phyloP scores from a whole-genome alignment of 2,329 filamentous ascomycete species.

The Calcarisporium arbuscula region DNA sequence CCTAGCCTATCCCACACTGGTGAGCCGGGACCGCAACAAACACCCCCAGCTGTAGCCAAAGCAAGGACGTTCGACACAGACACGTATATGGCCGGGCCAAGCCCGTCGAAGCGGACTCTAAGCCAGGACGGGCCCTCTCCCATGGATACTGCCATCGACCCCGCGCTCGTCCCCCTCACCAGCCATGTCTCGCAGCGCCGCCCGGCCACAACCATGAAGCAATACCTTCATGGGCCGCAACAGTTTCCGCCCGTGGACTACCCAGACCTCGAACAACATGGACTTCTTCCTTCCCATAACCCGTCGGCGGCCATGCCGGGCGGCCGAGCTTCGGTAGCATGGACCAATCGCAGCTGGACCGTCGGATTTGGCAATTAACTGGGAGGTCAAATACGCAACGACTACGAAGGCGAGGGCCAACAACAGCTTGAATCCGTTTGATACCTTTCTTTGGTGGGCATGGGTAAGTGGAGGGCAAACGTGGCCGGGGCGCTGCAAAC shows the following conservation, averaged over 20 bases:
- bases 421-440: slow-evolving; percentile 63
- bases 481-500: slow-evolving; percentile 16
- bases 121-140: slow-evolving; percentile 24
- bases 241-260: slow-evolving; percentile 32
- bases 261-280: slow-evolving; percentile 44
- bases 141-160: slow-evolving; percentile 30
- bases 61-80: slow-evolving; percentile 29
- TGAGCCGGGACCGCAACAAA: too few relatives aligned
- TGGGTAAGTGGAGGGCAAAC: slow-evolving; percentile 21
- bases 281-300: slow-evolving; percentile 51
- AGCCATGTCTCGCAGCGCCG: slow-evolving; percentile 30
- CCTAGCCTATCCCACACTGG: slow-evolving; percentile 30
- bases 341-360: slow-evolving; percentile 49
- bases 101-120: slow-evolving; percentile 20
- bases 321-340: slow-evolving; percentile 24
- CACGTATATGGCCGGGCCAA: slow-evolving; percentile 24
- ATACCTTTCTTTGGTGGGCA: slow-evolving; percentile 65
- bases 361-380: slow-evolving; percentile 63
- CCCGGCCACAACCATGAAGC: slow-evolving; percentile 17
- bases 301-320: slow-evolving; percentile 30
- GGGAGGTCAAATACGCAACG: slow-evolving; percentile 57
- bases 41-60: slow-evolving; percentile 32
- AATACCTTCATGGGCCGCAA: slow-evolving; percentile 23
- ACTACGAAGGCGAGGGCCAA: slow-evolving; percentile 52
- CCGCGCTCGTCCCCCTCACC: slow-evolving; percentile 40